Evolutionary conservation across 495 filamentous ascomycete species (phyloP).

Genomic region (Tirmania nivea): DNA sequence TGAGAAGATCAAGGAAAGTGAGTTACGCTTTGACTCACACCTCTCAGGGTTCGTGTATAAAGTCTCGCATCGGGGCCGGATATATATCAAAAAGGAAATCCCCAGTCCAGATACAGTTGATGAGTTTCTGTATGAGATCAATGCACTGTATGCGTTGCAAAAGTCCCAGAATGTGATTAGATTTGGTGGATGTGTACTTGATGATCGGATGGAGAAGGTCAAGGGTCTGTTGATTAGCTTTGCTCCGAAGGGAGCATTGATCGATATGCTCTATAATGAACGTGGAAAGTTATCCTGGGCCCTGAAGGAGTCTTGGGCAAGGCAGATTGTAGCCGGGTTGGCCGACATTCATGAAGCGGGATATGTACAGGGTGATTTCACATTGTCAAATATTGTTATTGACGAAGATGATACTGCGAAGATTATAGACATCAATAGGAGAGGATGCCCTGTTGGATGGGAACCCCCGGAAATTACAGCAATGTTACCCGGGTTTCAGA

Average conservation of each 20-base stretch:
- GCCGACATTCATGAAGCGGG: conserved; percentile 88
- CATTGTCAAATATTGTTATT: conserved; percentile 90
- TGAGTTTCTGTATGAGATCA: conserved; percentile 95
- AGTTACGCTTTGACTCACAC: conserved; percentile 70
- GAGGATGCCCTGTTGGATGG: conserved; percentile 93
- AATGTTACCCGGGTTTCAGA: conserved; percentile 75
- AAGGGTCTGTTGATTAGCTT: conserved; percentile 83
- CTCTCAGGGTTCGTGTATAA: conserved; percentile 96
- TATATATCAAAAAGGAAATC: conserved; percentile 94
- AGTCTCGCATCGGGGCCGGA: conserved; percentile 42
- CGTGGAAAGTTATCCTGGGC: conserved; percentile 43
- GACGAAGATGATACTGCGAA: conserved; percentile 66
- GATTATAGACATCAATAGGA: conserved; percentile 95
- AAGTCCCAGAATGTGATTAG: conserved; percentile 59
- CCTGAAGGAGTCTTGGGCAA: conserved; percentile 71
- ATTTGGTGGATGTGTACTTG: conserved; percentile 74
- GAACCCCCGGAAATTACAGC: conserved; percentile 81
- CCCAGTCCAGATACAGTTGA: conserved; percentile 90
- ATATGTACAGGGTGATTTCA: conserved; percentile 96
- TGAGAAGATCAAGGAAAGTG: conserved; percentile 42
- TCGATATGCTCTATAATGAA: conserved; percentile 62
- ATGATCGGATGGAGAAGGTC: conserved; percentile 49
- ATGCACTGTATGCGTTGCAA: conserved; percentile 63
- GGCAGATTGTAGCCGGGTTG: conserved; percentile 74
- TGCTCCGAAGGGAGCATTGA: conserved; percentile 68